These are phyloP conservation scores for Bisporella sp. DNA, from an alignment of 2,329 filamentous ascomycete genomes.

Conservation along the genomic window DNA sequence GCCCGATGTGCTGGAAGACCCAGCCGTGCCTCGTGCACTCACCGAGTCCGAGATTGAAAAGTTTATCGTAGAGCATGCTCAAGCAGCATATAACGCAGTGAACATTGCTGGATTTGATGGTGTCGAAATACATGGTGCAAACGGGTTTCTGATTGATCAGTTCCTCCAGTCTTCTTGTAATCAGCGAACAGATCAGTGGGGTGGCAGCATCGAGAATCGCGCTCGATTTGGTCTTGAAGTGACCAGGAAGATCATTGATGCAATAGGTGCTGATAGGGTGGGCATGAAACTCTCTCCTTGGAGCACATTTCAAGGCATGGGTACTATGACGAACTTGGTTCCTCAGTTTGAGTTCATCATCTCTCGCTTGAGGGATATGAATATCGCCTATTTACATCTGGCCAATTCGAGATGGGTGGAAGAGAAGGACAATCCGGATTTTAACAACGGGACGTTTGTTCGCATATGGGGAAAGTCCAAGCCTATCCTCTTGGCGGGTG, in stretches of 20 bases:
- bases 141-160: constrained; percentile 28
- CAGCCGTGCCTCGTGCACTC: constrained; percentile 24
- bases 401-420: constrained; percentile 39
- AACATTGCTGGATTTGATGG: constrained; percentile 45
- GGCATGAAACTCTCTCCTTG: constrained; percentile 56
- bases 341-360: constrained; percentile 57
- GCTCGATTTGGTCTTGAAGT: constrained; percentile 46
- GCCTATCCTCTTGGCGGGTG: constrained; percentile 44
- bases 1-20: constrained; percentile 8
- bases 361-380: constrained; percentile 39
- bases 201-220: constrained; percentile 43
- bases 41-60: constrained; percentile 30
- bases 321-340: constrained; percentile 49
- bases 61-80: constrained; percentile 29
- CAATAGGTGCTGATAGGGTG: constrained; percentile 44
- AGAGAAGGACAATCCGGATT: constrained; percentile 34
- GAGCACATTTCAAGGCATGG: constrained; percentile 55
- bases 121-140: constrained; percentile 34
- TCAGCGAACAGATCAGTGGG: constrained; percentile 45
- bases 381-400: constrained; percentile 56
- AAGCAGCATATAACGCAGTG: constrained; percentile 38
- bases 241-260: constrained; percentile 39
- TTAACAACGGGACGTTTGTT: constrained; percentile 30
- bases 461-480: constrained; percentile 35
- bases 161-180: constrained; percentile 38